Evolutionary conservation across 345 rosid genomes (phyloP).

Genomic region (Garcia nutans): DNA sequence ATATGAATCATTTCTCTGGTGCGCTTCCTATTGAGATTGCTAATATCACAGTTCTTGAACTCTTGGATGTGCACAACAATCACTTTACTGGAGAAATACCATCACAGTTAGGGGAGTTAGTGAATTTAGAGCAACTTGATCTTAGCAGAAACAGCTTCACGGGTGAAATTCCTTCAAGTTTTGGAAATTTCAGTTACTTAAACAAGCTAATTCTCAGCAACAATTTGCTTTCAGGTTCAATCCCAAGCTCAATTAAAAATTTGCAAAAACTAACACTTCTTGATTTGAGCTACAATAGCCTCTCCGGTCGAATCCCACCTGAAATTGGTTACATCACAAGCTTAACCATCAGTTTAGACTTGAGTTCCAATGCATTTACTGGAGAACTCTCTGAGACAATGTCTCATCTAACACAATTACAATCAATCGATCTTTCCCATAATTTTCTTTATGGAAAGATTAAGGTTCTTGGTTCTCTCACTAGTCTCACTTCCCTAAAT

Average conservation of each 20-base stretch:
- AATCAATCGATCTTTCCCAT: constrained; percentile 81
- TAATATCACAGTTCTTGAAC: constrained; percentile 79
- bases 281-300: constrained; percentile 80
- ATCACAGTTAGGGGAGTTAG: constrained; percentile 73
- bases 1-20: constrained; percentile 85
- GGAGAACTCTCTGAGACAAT: constrained; percentile 72
- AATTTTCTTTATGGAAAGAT: constrained; percentile 63
- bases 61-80: constrained; percentile 85
- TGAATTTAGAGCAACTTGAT: constrained; percentile 96
- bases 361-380: constrained; percentile 64
- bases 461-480: constrained; percentile 68
- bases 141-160: constrained; percentile 84
- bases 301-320: constrained; percentile 64
- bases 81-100: constrained; percentile 78
- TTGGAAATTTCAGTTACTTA: constrained; percentile 85
- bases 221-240: constrained; percentile 68
- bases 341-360: constrained; percentile 76
- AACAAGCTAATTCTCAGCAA: constrained; percentile 92
- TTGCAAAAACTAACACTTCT: constrained; percentile 80
- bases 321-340: constrained; percentile 77
- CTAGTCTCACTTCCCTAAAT: constrained; percentile 89
- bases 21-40: constrained; percentile 68
- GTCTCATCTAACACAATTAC: constrained; percentile 73
- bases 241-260: constrained; percentile 59
- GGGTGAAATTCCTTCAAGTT: constrained; percentile 68